Evolutionary conservation across 306 rosid species (phyloP).

Genomic region (Cicer cuneatum): DNA sequence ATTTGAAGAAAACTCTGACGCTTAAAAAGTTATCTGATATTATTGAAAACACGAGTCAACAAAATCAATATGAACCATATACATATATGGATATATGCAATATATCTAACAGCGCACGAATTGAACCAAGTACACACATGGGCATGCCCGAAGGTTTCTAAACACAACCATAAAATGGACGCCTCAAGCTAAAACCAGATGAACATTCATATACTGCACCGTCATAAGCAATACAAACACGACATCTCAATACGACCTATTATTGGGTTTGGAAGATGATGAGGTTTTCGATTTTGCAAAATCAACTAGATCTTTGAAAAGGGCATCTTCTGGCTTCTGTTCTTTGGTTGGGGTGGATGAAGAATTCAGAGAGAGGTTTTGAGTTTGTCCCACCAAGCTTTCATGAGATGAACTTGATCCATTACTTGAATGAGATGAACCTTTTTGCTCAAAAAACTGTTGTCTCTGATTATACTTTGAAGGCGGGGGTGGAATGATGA

Average conservation of each 20-base stretch:
- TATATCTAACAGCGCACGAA: constrained; percentile 53
- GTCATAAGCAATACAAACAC: constrained; percentile 37
- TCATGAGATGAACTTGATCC: constrained; percentile 74
- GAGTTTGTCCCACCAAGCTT: constrained; percentile 76
- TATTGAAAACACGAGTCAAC: constrained; percentile 43
- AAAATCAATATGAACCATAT: constrained; percentile 49
- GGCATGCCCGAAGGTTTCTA: constrained; percentile 53
- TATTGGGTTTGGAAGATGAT: constrained; percentile 71
- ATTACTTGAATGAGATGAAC: constrained; percentile 51
- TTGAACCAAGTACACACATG: constrained; percentile 48
- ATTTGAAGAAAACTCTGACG: constrained; percentile 26
- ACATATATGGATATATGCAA: constrained; percentile 58
- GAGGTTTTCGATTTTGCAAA: constrained; percentile 87
- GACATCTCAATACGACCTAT: constrained; percentile 65
- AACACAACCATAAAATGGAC: constrained; percentile 52
- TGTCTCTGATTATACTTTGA: constrained; percentile 76
- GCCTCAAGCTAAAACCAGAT: constrained; percentile 49
- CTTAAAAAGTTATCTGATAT: constrained; percentile 41
- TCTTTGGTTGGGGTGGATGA: constrained; percentile 63
- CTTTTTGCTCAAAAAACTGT: constrained; percentile 73
- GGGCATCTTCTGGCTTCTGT: constrained; percentile 79
- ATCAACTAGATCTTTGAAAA: constrained; percentile 86
- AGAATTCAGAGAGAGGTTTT: constrained; percentile 73
- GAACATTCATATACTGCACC: constrained; percentile 52
- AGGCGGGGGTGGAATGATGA: constrained; percentile 80